Base-by-base conservation (phyloP, 2,329 filamentous ascomycete genomes). In the Penicillium concentricum region DNA sequence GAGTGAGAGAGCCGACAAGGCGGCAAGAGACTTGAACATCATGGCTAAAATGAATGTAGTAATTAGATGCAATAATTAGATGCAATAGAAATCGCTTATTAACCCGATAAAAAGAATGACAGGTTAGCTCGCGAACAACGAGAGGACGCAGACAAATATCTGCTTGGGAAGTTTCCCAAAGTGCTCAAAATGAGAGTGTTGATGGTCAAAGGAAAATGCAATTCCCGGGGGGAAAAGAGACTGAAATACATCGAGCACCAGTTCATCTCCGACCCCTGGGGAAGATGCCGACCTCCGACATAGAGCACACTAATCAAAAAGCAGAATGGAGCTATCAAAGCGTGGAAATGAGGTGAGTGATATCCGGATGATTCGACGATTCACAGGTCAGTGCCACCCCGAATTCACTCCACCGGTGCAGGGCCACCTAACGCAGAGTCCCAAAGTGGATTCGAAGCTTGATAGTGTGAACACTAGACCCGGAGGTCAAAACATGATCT, bases 81-180 rank as follows among this genome's bases (percentile, higher is more conserved):
- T 51, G 67, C 67, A 74, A 74, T 68, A 65, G 63, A 59, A 68
- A 69, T 71, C 70, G 71, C 60, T 61, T 62, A 68, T 72, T 73
- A 63, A 43, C 54, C 54, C 37, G 32, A 51, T 52, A 53, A 67
- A 68, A 30, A 1, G 60, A 64, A 49, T 73, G 69, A 66, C 67
- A 74, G 71, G 67, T 38, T 52, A 72, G 59, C 57, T 43, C 50
- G 61, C 63, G 67, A 67, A 67, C 65, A 84, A 82, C 56, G 82
- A 84, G 73, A 74, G 82, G 79, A 84, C 81, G 80, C 81, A 82
- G 80, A 81, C 78, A 71, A 78, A 73, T 28, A 68, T 70, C 66
- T 73, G 68, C 66, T 64, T 47, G 56, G 58, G 58, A 54, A 50
- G 57, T 45, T 56, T 56, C 47, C 57, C 55, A 65, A 57, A 56